Conservation (phyloP, 441 rosid species). For the Eugenia klotzschiana region DNA sequence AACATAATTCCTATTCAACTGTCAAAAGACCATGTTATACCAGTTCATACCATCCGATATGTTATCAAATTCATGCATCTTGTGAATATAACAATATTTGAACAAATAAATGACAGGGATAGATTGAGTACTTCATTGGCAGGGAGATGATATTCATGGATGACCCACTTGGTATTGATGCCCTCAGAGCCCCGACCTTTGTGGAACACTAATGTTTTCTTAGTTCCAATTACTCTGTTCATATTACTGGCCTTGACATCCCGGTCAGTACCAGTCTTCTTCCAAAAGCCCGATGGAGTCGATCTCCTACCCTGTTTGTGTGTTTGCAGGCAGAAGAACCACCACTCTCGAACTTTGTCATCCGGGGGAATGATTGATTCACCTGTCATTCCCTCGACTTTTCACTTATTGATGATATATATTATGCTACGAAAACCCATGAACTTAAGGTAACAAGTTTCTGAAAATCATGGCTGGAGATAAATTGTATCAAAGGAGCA, state of each 20-base stretch:
- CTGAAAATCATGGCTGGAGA: not conserved
- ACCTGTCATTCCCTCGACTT: not conserved
- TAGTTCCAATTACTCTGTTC: not conserved
- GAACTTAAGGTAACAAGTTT: not conserved
- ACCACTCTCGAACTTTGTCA: not conserved
- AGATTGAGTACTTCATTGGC: not conserved
- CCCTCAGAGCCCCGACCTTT: not conserved
- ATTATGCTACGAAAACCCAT: not conserved
- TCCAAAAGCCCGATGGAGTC: not conserved
- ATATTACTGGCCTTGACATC: not conserved
- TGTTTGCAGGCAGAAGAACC: not conserved
- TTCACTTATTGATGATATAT: not conserved
- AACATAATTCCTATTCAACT: not conserved
- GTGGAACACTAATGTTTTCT: constrained; percentile 1
- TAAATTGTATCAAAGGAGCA: not conserved
- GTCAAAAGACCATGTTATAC: not conserved
- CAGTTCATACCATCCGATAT: not conserved
- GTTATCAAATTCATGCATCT: not conserved
- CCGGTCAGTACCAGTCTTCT: not conserved
- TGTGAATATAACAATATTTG: not conserved
- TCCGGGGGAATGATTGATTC: not conserved
- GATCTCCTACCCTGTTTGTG: not conserved
- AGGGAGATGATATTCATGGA: constrained; percentile 1
- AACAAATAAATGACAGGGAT: not conserved
- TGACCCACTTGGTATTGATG: constrained; percentile 1